phyloP scores from a whole-genome alignment of 1,284 basidiomycete genomes.

The Schizopora paradoxa region DNA sequence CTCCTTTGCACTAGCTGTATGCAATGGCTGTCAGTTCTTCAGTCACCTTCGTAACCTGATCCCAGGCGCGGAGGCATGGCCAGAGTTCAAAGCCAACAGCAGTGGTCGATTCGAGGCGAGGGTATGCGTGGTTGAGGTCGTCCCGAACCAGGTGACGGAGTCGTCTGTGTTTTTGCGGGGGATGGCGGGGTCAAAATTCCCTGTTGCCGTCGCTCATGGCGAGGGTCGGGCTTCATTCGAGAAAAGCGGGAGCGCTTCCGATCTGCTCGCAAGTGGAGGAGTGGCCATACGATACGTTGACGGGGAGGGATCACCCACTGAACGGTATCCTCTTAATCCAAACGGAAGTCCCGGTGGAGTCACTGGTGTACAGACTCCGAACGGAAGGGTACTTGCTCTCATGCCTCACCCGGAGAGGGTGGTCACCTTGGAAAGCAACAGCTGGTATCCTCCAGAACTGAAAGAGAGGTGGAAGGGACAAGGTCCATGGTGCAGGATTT shows the following conservation, averaged over 20 bases:
- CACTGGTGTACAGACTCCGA: slow-evolving; percentile 81
- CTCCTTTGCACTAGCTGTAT: slow-evolving; percentile 92
- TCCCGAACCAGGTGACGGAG: slow-evolving; percentile 47
- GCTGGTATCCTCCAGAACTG: slow-evolving; percentile 70
- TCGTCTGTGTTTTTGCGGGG: slow-evolving; percentile 81
- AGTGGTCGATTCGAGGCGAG: slow-evolving; percentile 92
- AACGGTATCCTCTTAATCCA: slow-evolving; percentile 88
- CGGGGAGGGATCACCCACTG: slow-evolving; percentile 57
- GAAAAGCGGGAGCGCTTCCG: slow-evolving; percentile 33
- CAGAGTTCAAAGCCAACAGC: slow-evolving; percentile 85
- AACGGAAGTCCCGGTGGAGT: slow-evolving; percentile 89
- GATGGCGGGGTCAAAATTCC: slow-evolving; percentile 84
- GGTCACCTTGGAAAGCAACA: slow-evolving; percentile 72
- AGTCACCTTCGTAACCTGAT: slow-evolving; percentile 84
- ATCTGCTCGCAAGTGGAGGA: slow-evolving; percentile 46
- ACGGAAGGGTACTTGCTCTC: slow-evolving; percentile 85
- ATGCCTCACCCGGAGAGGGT: slow-evolving; percentile 97
- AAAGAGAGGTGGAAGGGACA: slow-evolving; percentile 56
- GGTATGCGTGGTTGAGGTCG: slow-evolving; percentile 75
- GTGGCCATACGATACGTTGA: slow-evolving; percentile 79
- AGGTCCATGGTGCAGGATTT: slow-evolving; percentile 94
- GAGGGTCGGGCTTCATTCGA: slow-evolving; percentile 84
- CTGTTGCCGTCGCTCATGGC: slow-evolving; percentile 94
- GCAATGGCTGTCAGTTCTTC: slow-evolving; percentile 98
- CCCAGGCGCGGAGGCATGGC: slow-evolving; percentile 85